A percentile compares a stretch with the other conserved stretches of the same genome.
Conservation (phyloP, 2,329 filamentous ascomycete species). For the Hymenotorrendiella dingleyae region DNA sequence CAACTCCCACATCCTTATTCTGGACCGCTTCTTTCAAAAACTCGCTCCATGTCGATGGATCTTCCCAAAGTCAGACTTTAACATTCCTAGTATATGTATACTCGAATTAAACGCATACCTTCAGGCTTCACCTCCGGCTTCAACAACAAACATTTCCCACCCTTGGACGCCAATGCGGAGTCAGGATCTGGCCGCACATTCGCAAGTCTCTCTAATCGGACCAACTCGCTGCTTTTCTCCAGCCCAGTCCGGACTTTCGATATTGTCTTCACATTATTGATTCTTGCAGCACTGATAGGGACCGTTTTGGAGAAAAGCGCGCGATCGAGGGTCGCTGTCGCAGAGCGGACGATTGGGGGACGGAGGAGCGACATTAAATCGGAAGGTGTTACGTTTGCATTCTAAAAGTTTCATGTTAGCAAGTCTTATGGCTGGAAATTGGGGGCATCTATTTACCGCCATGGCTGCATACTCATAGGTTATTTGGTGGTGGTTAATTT, state of each 20-base stretch:
- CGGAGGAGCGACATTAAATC: conserved; percentile 58
- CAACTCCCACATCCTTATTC: conserved; percentile 60
- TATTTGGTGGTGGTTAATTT: conserved; percentile 3
- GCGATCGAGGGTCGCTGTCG: conserved; percentile 75
- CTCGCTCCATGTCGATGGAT: conserved; percentile 69
- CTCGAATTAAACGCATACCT: conserved; percentile 32
- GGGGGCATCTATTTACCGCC: conserved; percentile 14
- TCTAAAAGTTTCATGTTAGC: background rate
- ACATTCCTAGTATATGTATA: background rate
- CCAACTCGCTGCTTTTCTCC: conserved; percentile 57
- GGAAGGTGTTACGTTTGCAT: conserved; percentile 4
- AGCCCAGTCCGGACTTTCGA: conserved; percentile 63
- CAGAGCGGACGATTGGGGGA: conserved; percentile 69
- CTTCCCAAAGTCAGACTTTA: conserved; percentile 33
- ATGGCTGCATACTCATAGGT: conserved; percentile 22
- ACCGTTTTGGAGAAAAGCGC: conserved; percentile 74
- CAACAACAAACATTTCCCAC: conserved; percentile 57
- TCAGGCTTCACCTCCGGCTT: conserved; percentile 48
- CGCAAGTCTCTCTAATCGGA: conserved; percentile 58
- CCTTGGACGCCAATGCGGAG: conserved; percentile 42
- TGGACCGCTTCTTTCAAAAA: conserved; percentile 63
- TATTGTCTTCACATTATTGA: conserved; percentile 72
- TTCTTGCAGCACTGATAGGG: conserved; percentile 69
- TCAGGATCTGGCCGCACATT: conserved; percentile 60
- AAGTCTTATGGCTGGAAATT: background rate